Percentiles rank a stretch among this genome's conserved stretches.
Evolutionary conservation across 371 early-diverging fungal genomes (phyloP).

Genomic region (Mucor irregularis): DNA sequence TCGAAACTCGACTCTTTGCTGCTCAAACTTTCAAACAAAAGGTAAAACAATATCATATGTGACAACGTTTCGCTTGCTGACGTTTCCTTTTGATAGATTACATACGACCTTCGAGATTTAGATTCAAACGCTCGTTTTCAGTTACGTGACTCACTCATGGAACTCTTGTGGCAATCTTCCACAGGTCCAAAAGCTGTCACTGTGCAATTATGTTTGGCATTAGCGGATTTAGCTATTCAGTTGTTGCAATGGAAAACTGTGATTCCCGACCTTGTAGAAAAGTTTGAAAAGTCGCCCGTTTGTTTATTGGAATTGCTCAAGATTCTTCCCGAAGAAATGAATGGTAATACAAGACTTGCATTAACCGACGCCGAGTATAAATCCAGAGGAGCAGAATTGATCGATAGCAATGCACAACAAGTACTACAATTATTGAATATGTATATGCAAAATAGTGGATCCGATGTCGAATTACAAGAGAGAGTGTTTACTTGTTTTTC

Average conservation of each 20-base stretch:
- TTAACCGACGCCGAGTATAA: constrained; percentile 66
- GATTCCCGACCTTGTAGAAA: constrained; percentile 63
- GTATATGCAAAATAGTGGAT: constrained; percentile 66
- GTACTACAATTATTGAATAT: constrained; percentile 66
- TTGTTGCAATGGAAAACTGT: constrained; percentile 82
- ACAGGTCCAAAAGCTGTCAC: constrained; percentile 64
- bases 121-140: constrained; percentile 61
- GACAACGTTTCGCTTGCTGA: background rate
- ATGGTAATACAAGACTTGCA: constrained; percentile 63
- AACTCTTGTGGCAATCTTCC: constrained; percentile 48
- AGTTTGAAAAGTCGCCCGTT: constrained; percentile 58
- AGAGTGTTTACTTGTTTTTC: constrained; percentile 73
- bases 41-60: constrained; percentile 40
- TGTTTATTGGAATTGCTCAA: constrained; percentile 80
- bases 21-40: constrained; percentile 94
- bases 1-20: constrained; percentile 80
- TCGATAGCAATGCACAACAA: constrained; percentile 65
- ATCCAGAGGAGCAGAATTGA: constrained; percentile 55
- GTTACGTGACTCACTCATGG: constrained; percentile 82
- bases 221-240: constrained; percentile 89
- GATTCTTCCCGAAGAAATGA: constrained; percentile 88
- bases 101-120: constrained; percentile 77
- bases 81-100: constrained; percentile 54
- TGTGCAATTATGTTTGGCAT: constrained; percentile 81
- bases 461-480: constrained; percentile 57